These are phyloP conservation scores for Decorospora gaudefroyi DNA, from an alignment of 2,329 filamentous ascomycete species.

Conservation along the genomic window DNA sequence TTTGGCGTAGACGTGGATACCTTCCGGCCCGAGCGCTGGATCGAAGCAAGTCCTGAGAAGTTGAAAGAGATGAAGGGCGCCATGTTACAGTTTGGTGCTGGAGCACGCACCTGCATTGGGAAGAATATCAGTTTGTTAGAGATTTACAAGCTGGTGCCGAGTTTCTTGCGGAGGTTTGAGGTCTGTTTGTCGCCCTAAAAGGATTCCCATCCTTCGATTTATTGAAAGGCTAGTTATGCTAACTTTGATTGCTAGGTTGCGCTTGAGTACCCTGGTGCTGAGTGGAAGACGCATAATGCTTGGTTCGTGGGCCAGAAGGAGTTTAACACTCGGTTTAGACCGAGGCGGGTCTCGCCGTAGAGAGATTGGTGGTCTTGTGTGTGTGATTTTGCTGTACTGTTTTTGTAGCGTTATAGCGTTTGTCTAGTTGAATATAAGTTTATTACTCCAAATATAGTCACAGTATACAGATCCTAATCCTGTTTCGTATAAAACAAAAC, in stretches of 20 bases:
- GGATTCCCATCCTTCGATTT: background rate
- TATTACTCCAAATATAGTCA: too few relatives aligned
- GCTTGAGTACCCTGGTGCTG: conserved; percentile 46
- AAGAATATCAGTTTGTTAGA: conserved; percentile 57
- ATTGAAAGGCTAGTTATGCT: background rate
- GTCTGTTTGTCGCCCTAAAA: conserved; percentile 38
- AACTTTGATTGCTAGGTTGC: conserved; percentile 32
- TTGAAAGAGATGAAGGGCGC: conserved; percentile 68
- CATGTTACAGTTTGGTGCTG: conserved; percentile 77
- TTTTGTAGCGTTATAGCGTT: conserved; percentile 12
- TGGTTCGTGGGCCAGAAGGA: conserved; percentile 58
- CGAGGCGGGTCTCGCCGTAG: conserved; percentile 18
- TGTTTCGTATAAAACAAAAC: too few relatives aligned
- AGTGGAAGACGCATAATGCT: conserved; percentile 58
- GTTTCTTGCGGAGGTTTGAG: conserved; percentile 68
- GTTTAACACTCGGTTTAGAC: conserved; percentile 52
- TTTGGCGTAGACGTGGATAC: conserved; percentile 69
- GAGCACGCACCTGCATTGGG: conserved; percentile 69
- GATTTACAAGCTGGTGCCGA: conserved; percentile 58
- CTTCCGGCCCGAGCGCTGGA: conserved; percentile 71
- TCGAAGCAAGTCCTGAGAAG: conserved; percentile 58
- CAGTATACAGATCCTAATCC: too few relatives aligned
- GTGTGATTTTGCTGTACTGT: background rate
- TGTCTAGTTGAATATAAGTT: too few relatives aligned
- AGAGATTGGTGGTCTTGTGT: background rate